Conservation (phyloP, 768 basidiomycete genomes). For the Trichaptum fuscoviolaceum region DNA sequence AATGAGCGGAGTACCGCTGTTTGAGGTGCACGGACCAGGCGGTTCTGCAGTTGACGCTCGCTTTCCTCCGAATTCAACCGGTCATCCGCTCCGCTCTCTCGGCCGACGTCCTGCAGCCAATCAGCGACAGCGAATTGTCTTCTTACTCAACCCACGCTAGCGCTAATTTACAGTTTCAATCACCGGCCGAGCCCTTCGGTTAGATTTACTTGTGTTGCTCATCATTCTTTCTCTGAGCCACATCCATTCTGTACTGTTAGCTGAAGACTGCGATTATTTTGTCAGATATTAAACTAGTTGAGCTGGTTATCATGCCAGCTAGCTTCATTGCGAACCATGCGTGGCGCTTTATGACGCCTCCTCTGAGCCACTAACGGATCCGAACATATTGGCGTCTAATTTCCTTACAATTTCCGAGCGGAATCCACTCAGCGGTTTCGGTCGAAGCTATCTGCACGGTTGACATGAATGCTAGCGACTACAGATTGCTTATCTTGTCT, state of each 20-base stretch:
- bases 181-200: not conserved
- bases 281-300: not conserved
- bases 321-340: not conserved
- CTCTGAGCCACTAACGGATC: not conserved
- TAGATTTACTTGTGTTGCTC: no score
- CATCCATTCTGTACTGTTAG: not conserved
- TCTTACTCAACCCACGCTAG: not conserved
- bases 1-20: not conserved
- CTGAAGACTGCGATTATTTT: not conserved
- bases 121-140: not conserved
- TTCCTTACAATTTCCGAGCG: not conserved
- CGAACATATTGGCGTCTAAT: not conserved
- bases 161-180: not conserved
- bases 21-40: not conserved
- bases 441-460: not conserved
- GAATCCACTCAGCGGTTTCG: not conserved
- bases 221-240: not conserved
- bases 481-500: not conserved
- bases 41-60: not conserved
- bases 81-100: not conserved
- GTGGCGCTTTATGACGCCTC: not conserved
- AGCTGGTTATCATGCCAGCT: not conserved
- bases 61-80: not conserved
- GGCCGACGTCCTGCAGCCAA: not conserved
- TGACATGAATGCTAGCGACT: not conserved